Conservation (phyloP, 2,329 filamentous ascomycete species). For the Bimuria novae-zelandiae region DNA sequence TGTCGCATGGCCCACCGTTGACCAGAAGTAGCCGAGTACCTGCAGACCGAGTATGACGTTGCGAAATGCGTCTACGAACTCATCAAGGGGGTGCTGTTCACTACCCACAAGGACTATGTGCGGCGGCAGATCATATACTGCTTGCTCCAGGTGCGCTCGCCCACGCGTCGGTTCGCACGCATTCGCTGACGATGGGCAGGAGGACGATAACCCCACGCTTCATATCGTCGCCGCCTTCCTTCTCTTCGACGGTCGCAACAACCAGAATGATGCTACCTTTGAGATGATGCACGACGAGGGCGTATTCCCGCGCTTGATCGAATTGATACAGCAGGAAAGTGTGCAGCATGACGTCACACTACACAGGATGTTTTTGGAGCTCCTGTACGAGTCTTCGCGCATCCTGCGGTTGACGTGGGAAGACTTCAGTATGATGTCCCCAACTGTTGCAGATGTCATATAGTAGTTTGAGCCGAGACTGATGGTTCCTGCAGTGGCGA, state of each 20-base stretch:
- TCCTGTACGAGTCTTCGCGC: slow-evolving; percentile 95
- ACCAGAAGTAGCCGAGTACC: slow-evolving; percentile 64
- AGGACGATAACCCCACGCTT: slow-evolving; percentile 80
- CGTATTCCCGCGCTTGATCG: slow-evolving; percentile 80
- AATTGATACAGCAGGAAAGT: slow-evolving; percentile 72
- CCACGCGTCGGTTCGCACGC: not conserved
- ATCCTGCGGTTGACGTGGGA: slow-evolving; percentile 79
- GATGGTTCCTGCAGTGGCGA: slow-evolving; percentile 49
- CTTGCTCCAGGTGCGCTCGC: slow-evolving; percentile 65
- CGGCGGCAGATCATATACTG: slow-evolving; percentile 92
- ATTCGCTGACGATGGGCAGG: slow-evolving; percentile 57
- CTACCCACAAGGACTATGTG: slow-evolving; percentile 78
- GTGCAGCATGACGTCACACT: slow-evolving; percentile 69
- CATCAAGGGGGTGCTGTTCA: slow-evolving; percentile 75
- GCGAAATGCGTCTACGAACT: slow-evolving; percentile 79
- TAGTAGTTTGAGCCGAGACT: slow-evolving; percentile 9
- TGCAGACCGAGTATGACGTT: slow-evolving; percentile 77
- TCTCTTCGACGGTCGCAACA: slow-evolving; percentile 79
- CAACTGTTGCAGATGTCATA: not conserved
- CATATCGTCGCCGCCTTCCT: slow-evolving; percentile 83
- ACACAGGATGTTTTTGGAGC: slow-evolving; percentile 80
- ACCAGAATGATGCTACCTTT: slow-evolving; percentile 78
- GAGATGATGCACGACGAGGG: slow-evolving; percentile 85
- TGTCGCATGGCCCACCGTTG: slow-evolving; percentile 16
- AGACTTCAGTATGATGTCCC: slow-evolving; percentile 68